Evolutionary conservation across 2,329 filamentous ascomycete genomes (phyloP).

Genomic region (Aspergillus terreus): DNA sequence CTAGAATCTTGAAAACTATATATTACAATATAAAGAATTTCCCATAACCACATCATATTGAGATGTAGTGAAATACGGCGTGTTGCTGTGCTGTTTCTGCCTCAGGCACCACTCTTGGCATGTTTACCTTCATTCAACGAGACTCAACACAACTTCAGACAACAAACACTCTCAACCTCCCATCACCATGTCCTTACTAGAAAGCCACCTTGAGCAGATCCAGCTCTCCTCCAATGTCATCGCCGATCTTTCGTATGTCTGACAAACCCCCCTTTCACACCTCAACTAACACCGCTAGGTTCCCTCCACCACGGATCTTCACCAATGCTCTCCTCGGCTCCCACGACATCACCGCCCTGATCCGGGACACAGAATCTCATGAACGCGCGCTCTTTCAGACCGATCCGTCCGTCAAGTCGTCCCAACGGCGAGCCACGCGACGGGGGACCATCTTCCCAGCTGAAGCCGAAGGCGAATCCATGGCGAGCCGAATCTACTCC

Average conservation of each 20-base stretch:
- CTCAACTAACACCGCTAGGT: conserved; percentile 51
- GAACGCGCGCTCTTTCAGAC: conserved; percentile 94
- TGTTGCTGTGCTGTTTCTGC: too few relatives aligned
- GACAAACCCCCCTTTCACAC: background rate
- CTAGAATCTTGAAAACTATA: too few relatives aligned
- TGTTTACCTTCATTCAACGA: background rate
- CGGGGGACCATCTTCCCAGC: conserved; percentile 49
- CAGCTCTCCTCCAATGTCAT: conserved; percentile 72
- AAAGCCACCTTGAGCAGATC: conserved; percentile 73
- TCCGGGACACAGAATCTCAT: conserved; percentile 91
- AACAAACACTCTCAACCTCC: background rate
- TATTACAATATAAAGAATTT: too few relatives aligned
- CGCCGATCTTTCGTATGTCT: conserved; percentile 64
- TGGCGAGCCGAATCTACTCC: conserved; percentile 46
- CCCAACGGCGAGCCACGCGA: conserved; percentile 44
- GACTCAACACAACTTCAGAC: background rate
- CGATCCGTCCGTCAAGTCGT: conserved; percentile 60
- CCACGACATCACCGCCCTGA: conserved; percentile 89
- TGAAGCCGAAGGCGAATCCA: conserved; percentile 35
- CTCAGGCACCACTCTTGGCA: background rate
- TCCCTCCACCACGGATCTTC: conserved; percentile 88
- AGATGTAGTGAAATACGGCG: too few relatives aligned
- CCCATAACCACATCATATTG: too few relatives aligned
- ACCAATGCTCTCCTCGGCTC: conserved; percentile 85
- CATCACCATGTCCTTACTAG: conserved; percentile 62